These are phyloP conservation scores for Rauvolfia tetraphylla DNA, from an alignment of 257 asterid species.

Conservation along the genomic window DNA sequence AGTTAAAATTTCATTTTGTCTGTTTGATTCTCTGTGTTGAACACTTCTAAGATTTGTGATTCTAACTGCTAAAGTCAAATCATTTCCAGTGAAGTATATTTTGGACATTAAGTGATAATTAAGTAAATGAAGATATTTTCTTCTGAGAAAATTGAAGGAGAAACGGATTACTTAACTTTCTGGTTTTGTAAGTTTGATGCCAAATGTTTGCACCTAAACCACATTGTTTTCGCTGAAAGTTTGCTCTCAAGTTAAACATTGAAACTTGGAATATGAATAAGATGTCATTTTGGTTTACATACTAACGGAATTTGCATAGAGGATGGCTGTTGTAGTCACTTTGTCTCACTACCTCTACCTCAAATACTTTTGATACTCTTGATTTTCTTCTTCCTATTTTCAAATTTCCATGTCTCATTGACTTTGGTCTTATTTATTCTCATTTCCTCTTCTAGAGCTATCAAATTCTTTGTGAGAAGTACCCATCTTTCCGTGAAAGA, in stretches of 20 bases:
- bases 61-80: background rate
- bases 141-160: background rate
- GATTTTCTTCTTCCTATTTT: constrained; percentile 11
- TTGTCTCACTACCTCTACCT: background rate
- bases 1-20: background rate
- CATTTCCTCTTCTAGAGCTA: constrained; percentile 64
- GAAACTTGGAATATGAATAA: background rate
- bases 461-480: constrained; percentile 88
- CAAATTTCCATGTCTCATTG: constrained; percentile 3
- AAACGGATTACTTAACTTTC: background rate
- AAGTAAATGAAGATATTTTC: background rate
- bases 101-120: background rate
- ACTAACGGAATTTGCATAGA: background rate
- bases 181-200: background rate
- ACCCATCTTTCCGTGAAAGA: constrained; percentile 95
- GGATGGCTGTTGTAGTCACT: background rate
- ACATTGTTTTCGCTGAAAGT: background rate
- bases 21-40: background rate
- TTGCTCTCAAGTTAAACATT: background rate
- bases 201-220: background rate
- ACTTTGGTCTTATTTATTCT: constrained; percentile 14
- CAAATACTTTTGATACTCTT: background rate
- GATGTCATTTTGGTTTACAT: background rate
- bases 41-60: background rate
- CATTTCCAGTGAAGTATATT: background rate